These are phyloP conservation scores for Chlorophyllum brunneum DNA, from an alignment of 768 basidiomycete species.

Conservation along the genomic window DNA sequence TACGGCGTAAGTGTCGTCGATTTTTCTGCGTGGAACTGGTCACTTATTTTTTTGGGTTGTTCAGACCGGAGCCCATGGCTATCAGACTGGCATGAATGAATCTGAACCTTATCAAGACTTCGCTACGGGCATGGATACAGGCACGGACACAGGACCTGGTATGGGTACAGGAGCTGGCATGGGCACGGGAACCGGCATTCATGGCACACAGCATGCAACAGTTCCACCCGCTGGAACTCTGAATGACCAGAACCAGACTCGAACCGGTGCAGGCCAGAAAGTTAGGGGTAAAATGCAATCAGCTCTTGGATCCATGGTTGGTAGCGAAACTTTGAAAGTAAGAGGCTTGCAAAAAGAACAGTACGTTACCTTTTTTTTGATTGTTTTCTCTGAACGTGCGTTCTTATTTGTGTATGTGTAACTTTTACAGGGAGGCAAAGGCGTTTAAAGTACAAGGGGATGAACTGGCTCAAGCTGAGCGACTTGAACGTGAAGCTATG, in stretches of 20 bases:
- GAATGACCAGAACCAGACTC: constrained; percentile 17
- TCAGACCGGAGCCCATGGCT: too few species aligned
- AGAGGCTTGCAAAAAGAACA: constrained; percentile 50
- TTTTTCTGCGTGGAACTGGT: too few species aligned
- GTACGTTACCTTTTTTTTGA: constrained; percentile 19
- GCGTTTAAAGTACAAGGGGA: constrained; percentile 39
- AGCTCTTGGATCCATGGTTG: constrained; percentile 39
- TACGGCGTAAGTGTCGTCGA: not conserved
- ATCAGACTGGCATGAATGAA: too few species aligned
- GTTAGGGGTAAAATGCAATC: constrained; percentile 46
- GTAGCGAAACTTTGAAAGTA: constrained; percentile 42
- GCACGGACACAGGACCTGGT: not conserved
- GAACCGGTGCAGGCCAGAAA: constrained; percentile 27
- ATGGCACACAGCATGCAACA: not conserved
- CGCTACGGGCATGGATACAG: too few species aligned
- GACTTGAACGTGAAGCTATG: constrained; percentile 46
- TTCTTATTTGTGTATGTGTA: too few species aligned
- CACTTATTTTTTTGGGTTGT: too few species aligned
- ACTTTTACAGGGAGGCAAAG: constrained; percentile 39
- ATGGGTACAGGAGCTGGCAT: not conserved
- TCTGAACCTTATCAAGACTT: too few species aligned
- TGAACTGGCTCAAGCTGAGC: constrained; percentile 51
- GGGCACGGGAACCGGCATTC: too few species aligned
- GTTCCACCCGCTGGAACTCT: constrained; percentile 21
- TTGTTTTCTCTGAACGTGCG: too few species aligned